A percentile compares a stretch with the other conserved stretches of the same genome.
Evolutionary conservation across 1,284 basidiomycete species (phyloP).

Genomic region (Cryptococcus sp.): DNA sequence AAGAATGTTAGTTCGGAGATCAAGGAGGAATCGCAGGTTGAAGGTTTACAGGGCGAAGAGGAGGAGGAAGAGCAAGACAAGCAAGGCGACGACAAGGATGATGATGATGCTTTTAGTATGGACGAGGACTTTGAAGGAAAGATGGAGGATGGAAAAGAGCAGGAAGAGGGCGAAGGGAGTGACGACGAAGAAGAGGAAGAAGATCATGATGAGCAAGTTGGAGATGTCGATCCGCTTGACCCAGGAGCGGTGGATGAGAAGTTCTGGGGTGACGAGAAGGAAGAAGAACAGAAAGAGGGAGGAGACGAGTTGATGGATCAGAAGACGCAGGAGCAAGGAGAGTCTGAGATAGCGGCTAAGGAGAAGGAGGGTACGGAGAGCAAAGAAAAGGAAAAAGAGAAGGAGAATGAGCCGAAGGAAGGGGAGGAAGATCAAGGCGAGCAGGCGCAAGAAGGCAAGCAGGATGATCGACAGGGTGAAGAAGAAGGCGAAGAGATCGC

Average conservation of each 20-base stretch:
- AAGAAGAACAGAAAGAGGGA: slow-evolving; percentile 54
- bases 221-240: slow-evolving; percentile 82
- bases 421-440: slow-evolving; percentile 36
- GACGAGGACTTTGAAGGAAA: slow-evolving; percentile 70
- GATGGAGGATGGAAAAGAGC: slow-evolving; percentile 70
- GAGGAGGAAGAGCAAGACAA: slow-evolving; percentile 59
- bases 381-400: slow-evolving; percentile 50
- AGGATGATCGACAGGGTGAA: slow-evolving; percentile 35
- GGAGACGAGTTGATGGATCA: slow-evolving; percentile 54
- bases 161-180: slow-evolving; percentile 63
- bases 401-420: slow-evolving; percentile 49
- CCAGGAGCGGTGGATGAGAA: slow-evolving; percentile 91
- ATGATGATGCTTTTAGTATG: slow-evolving; percentile 61
- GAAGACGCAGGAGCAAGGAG: slow-evolving; percentile 50
- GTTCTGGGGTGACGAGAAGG: slow-evolving; percentile 81
- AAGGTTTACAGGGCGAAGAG: slow-evolving; percentile 81
- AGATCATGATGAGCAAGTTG: slow-evolving; percentile 77
- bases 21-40: slow-evolving; percentile 92
- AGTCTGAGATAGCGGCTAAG: slow-evolving; percentile 75
- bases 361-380: slow-evolving; percentile 56
- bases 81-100: slow-evolving; percentile 65
- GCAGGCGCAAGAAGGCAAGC: slow-evolving; percentile 42
- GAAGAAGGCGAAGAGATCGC: slow-evolving; percentile 39
- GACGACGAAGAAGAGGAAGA: slow-evolving; percentile 61
- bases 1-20: slow-evolving; percentile 92